Percentiles rank a stretch among this genome's conserved stretches.
phyloP scores from a whole-genome alignment of 495 filamentous ascomycete species.

The Podospora fimiseda region DNA sequence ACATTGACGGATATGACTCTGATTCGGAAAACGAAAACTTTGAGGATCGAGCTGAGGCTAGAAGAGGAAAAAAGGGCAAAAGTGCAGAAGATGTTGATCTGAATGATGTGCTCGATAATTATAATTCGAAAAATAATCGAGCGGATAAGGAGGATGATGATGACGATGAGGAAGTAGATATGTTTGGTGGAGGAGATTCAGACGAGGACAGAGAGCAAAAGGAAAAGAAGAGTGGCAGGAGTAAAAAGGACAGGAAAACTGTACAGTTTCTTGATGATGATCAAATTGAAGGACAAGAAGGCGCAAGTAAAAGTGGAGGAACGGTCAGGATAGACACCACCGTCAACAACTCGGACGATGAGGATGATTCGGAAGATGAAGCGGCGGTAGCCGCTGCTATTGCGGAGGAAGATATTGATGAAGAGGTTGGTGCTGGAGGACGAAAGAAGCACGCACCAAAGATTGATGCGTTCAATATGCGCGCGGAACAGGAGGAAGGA shows the following conservation, averaged over 20 bases:
- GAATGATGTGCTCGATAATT: conserved; percentile 40
- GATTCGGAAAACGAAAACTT: conserved; percentile 93
- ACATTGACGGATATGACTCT: conserved; percentile 93
- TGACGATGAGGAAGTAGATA: conserved; percentile 74
- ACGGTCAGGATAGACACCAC: conserved; percentile 46
- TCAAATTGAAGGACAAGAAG: conserved; percentile 84
- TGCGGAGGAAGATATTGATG: conserved; percentile 65
- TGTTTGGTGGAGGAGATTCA: conserved; percentile 67
- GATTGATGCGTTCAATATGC: conserved; percentile 95
- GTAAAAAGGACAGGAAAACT: conserved; percentile 64
- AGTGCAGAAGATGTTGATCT: conserved; percentile 37
- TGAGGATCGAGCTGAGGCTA: conserved; percentile 58
- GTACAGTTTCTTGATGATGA: conserved; percentile 69
- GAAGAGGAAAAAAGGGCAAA: conserved; percentile 36
- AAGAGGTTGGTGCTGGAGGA: conserved; percentile 81
- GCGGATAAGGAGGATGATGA: conserved; percentile 26
- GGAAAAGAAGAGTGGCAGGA: conserved; percentile 27
- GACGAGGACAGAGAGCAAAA: conserved; percentile 54
- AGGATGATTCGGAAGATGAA: conserved; percentile 62
- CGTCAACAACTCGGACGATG: conserved; percentile 55
- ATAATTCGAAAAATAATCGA: conserved; percentile 25
- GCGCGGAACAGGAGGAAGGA: conserved; percentile 83
- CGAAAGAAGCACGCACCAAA: conserved; percentile 94
- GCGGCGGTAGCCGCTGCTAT: conserved; percentile 62
- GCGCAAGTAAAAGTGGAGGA: conserved; percentile 62